Evolutionary conservation across 2,329 filamentous ascomycete species (phyloP).

Genomic region (Mariannaea sp.): DNA sequence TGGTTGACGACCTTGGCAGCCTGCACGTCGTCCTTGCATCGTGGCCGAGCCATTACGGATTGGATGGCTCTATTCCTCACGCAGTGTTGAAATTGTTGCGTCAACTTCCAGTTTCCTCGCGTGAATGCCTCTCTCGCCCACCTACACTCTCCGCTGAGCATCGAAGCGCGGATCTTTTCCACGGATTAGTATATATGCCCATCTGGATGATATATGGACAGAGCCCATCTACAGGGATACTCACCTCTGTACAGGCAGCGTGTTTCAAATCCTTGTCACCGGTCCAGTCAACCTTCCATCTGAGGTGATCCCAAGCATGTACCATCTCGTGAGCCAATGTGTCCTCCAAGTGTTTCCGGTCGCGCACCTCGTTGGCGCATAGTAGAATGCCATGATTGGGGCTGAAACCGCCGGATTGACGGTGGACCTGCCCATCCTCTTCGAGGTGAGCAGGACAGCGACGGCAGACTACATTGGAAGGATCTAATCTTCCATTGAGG

Average conservation of each 20-base stretch:
- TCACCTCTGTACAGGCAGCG: constrained; percentile 90
- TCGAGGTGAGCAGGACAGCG: constrained; percentile 69
- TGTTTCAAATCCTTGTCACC: constrained; percentile 76
- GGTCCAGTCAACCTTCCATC: constrained; percentile 88
- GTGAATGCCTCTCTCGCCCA: constrained; percentile 87
- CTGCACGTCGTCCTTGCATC: constrained; percentile 83
- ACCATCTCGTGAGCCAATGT: constrained; percentile 97
- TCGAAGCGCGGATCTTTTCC: constrained; percentile 82
- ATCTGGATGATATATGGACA: too few species aligned
- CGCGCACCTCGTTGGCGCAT: constrained; percentile 88
- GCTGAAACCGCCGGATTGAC: constrained; percentile 80
- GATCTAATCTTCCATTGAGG: constrained; percentile 76
- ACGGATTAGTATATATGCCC: constrained; percentile 4
- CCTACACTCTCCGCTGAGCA: constrained; percentile 90
- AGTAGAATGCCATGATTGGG: constrained; percentile 85
- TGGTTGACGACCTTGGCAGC: constrained; percentile 89
- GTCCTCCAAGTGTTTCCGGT: constrained; percentile 84
- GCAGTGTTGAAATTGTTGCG: constrained; percentile 92
- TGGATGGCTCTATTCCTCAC: constrained; percentile 80
- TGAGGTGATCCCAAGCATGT: constrained; percentile 90
- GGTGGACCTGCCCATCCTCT: constrained; percentile 64
- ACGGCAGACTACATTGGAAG: constrained; percentile 78
- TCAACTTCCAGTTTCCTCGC: constrained; percentile 83
- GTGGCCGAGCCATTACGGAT: constrained; percentile 77
- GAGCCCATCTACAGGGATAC: constrained; percentile 18